Conservation (phyloP, 306 rosid genomes). For the Pachyrhizus erosus region DNA sequence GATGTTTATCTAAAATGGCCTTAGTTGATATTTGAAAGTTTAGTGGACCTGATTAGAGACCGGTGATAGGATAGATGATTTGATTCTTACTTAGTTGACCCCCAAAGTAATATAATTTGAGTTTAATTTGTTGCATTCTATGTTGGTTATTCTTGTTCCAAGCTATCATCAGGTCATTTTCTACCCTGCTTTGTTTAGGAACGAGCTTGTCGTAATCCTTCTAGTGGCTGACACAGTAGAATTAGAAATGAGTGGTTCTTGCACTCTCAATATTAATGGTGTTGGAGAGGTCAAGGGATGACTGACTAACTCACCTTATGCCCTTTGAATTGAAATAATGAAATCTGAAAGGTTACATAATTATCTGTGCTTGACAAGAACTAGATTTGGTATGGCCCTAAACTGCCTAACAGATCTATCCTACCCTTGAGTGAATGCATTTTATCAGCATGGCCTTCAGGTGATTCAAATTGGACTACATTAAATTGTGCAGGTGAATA, state of each 20-base stretch:
- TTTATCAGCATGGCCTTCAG: not conserved
- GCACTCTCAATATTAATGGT: not conserved
- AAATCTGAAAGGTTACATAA: conserved; percentile 3
- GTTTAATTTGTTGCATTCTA: conserved; percentile 20
- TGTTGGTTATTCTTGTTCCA: conserved; percentile 12
- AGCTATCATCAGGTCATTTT: not conserved
- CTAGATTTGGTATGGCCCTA: not conserved
- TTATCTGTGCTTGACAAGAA: not conserved
- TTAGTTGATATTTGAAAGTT: not conserved
- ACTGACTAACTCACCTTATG: not conserved
- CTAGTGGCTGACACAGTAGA: not conserved
- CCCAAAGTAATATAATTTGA: not conserved
- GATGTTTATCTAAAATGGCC: not conserved
- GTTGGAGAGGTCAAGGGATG: not conserved
- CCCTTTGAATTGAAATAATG: conserved; percentile 1
- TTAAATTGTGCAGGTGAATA: conserved; percentile 1
- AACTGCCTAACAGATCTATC: not conserved
- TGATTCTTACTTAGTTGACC: not conserved
- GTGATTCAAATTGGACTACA: conserved; percentile 10
- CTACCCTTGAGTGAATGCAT: not conserved
- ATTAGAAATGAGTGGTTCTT: conserved; percentile 17
- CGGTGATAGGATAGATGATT: not conserved
- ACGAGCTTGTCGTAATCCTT: not conserved
- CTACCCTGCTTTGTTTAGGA: not conserved
- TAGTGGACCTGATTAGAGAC: not conserved